Base-by-base conservation (phyloP, 148 eudicot genomes). In the Camellia lanceoleosa region DNA sequence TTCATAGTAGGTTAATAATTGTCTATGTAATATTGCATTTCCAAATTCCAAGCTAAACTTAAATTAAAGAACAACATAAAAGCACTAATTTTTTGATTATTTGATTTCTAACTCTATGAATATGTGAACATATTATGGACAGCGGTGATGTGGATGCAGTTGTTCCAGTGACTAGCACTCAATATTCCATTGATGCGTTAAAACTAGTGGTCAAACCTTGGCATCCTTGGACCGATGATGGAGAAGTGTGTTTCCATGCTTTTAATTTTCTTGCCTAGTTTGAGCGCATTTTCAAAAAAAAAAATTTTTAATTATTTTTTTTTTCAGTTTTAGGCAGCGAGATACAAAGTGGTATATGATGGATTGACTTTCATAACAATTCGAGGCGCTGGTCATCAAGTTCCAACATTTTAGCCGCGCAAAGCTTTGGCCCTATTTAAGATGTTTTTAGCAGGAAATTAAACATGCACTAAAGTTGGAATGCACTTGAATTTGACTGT, bases 81-180 rank as follows among this genome's bases (percentile, higher is more conserved):
- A 49, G 47, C n/a, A 14, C 74, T 51, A 11, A 71, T 58, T 73
- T n/a, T 60, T 30, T 44, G 52, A 16, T 46, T 43, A 23, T 83
- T 58, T 49, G 38, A 30, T 30, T 30, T 30, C 38, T 30, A 30
- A 30, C 38, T 30, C 38, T 30, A 30, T 30, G 38, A 30, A 30
- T 30, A 30, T 30, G 38, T 30, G 38, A 30, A 30, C 38, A 30
- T 30, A 30, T 30, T 30, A 30, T 30, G 38, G 23, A 64, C 83
- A 84, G 86, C 58, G 78, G 86, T 20, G 86, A 84, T 20, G 77
- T 84, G 74, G 86, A 84, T 76, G 83, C 82, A 61, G 77, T 80
- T 4, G 83, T 84, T 71, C 82, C 83, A 7, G 38, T 84, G 49
- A 42, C 86, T 38, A 43, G 86, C 64, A 30, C 38, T 30, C 38